Conservation (phyloP, 1,284 basidiomycete species). For the Ustilago hordei region DNA sequence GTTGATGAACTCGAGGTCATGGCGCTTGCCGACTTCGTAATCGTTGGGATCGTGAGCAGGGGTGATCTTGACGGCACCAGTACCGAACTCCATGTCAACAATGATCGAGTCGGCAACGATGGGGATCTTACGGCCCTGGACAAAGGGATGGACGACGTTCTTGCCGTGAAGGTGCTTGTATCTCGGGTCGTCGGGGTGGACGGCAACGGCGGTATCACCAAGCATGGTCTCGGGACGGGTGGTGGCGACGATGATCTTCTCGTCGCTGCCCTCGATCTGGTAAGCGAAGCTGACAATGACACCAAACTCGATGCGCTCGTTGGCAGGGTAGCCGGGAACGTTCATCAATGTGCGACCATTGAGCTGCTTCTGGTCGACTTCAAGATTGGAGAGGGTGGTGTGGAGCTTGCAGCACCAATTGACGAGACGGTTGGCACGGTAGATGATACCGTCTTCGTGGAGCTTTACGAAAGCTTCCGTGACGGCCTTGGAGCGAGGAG, state of each 20-base stretch:
- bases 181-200: conserved; percentile 92
- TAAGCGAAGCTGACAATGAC: conserved; percentile 96
- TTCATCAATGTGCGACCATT: conserved; percentile 86
- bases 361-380: conserved; percentile 96
- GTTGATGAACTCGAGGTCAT: conserved; percentile 92
- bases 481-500: conserved; percentile 78
- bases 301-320: conserved; percentile 97
- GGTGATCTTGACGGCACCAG: conserved; percentile 99
- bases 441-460: conserved; percentile 92
- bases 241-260: conserved; percentile 92
- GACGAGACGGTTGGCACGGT: conserved; percentile 95
- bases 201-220: conserved; percentile 96
- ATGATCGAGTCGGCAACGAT: conserved; percentile 86
- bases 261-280: conserved; percentile 85
- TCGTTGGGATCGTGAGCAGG: conserved; percentile 99
- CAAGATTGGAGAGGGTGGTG: conserved; percentile 95
- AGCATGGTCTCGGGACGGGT: conserved; percentile 99
- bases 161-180: conserved; percentile 97
- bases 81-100: conserved; percentile 97
- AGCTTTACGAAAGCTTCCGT: conserved; percentile 90
- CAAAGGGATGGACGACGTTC: conserved; percentile 90
- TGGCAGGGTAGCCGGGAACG: conserved; percentile 92
- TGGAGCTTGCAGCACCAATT: conserved; percentile 98
- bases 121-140: conserved; percentile 82
- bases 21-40: conserved; percentile 91